These are phyloP conservation scores for Wickerhamiella parazyma DNA, from an alignment of 805 yeast species.

Conservation along the genomic window DNA sequence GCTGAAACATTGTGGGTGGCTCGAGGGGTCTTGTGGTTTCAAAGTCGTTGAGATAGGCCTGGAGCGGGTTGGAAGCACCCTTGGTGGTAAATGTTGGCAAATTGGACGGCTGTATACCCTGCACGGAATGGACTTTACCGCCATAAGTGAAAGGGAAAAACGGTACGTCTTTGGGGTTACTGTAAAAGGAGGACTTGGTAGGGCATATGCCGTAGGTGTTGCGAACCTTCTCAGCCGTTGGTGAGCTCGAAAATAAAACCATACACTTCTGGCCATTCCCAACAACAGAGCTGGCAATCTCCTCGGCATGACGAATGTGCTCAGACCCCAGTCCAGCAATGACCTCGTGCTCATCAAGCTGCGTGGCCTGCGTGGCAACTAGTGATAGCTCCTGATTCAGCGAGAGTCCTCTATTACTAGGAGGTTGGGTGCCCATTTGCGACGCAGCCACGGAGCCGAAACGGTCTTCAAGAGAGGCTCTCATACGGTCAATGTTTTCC, in stretches of 20 bases:
- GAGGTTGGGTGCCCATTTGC: too few species aligned
- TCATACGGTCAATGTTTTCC: constrained; percentile 4
- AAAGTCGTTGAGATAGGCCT: constrained; percentile 8
- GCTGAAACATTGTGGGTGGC: constrained; percentile 7
- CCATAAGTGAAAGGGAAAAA: constrained; percentile 47
- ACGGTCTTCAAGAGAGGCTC: neutral
- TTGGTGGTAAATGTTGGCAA: constrained; percentile 22
- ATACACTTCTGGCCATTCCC: neutral
- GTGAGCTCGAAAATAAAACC: constrained; percentile 11
- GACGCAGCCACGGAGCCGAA: neutral
- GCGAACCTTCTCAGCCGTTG: constrained; percentile 27
- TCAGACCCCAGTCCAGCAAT: neutral
- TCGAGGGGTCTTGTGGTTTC: neutral
- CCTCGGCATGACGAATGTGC: neutral
- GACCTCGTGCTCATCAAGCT: neutral
- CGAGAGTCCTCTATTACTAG: too few species aligned
- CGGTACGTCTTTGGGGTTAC: constrained; percentile 39
- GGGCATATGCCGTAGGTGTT: constrained; percentile 34
- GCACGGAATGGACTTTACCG: constrained; percentile 44
- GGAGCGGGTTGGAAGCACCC: constrained; percentile 4
- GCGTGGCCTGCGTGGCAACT: neutral
- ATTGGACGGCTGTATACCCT: constrained; percentile 28
- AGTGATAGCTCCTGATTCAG: constrained; percentile 1
- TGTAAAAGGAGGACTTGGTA: constrained; percentile 52
- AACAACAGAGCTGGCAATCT: neutral